These are phyloP conservation scores for Leccinum discolor DNA, from an alignment of 1,284 basidiomycete genomes.

Conservation along the genomic window DNA sequence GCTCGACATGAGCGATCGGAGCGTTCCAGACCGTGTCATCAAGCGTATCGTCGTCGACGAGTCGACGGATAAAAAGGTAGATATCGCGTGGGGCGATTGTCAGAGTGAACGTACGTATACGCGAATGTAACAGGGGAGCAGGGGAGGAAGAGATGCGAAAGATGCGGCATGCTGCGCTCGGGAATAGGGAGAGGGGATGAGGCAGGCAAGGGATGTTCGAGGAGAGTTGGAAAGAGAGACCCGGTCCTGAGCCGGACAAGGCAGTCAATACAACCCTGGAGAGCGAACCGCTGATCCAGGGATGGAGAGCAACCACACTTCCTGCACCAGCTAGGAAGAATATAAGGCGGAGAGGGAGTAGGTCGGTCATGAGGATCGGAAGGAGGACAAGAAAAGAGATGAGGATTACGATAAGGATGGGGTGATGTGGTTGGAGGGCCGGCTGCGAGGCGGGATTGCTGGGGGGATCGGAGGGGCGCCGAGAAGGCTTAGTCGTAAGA, in stretches of 20 bases:
- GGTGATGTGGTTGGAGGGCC: constrained; percentile 31
- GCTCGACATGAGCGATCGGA: constrained; percentile 64
- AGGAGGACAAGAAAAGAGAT: constrained; percentile 48
- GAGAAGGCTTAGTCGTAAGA: neutral
- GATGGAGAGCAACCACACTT: constrained; percentile 39
- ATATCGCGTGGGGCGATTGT: constrained; percentile 18
- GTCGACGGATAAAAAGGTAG: constrained; percentile 36
- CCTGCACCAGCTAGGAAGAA: constrained; percentile 56
- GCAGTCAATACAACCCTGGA: constrained; percentile 1
- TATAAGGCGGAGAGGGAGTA: constrained; percentile 60
- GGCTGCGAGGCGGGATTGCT: no score
- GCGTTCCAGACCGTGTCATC: constrained; percentile 63
- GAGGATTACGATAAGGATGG: constrained; percentile 42
- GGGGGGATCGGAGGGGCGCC: neutral
- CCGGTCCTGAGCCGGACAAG: constrained; percentile 15
- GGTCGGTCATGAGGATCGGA: constrained; percentile 41
- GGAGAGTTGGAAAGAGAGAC: constrained; percentile 19
- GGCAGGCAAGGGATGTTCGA: constrained; percentile 7
- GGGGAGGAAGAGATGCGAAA: neutral
- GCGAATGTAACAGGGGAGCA: neutral
- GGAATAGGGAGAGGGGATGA: neutral
- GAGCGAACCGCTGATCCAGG: neutral
- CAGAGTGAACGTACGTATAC: constrained; percentile 5
- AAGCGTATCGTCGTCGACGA: constrained; percentile 49
- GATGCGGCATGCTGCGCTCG: neutral